Conservation (phyloP, 257 asterid genomes). For the Lycium barbarum region DNA sequence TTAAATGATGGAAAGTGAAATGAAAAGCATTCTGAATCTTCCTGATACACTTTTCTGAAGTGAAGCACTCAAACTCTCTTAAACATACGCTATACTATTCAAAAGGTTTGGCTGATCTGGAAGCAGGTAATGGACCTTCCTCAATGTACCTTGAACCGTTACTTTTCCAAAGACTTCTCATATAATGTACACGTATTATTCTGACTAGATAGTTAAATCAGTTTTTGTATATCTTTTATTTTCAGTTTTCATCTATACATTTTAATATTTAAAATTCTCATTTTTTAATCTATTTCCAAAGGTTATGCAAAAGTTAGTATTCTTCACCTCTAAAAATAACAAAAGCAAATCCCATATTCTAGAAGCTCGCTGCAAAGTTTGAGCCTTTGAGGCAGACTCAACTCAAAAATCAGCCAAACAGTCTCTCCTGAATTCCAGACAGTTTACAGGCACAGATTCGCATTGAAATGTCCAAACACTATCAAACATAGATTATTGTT, state of each 20-base stretch:
- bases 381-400: background rate
- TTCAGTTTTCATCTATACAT: slow-evolving; percentile 2
- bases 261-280: background rate
- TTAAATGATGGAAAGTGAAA: slow-evolving; percentile 9
- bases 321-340: background rate
- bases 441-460: background rate
- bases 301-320: background rate
- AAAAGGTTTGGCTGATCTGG: background rate
- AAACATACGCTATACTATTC: background rate
- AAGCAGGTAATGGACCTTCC: background rate
- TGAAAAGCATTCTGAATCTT: background rate
- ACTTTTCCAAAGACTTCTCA: background rate
- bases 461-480: slow-evolving; percentile 15
- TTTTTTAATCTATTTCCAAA: background rate
- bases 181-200: background rate
- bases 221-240: background rate
- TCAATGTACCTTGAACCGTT: background rate
- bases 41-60: background rate
- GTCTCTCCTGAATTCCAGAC: background rate
- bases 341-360: slow-evolving; percentile 1
- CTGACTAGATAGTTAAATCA: background rate
- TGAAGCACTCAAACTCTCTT: background rate
- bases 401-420: background rate
- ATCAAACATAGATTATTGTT: background rate
- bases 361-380: background rate